A percentile compares a stretch with the other conserved stretches of the same genome.
These are phyloP conservation scores for Hymenoscyphus salicellus DNA, from an alignment of 2,329 filamentous ascomycete species.

Conservation along the genomic window DNA sequence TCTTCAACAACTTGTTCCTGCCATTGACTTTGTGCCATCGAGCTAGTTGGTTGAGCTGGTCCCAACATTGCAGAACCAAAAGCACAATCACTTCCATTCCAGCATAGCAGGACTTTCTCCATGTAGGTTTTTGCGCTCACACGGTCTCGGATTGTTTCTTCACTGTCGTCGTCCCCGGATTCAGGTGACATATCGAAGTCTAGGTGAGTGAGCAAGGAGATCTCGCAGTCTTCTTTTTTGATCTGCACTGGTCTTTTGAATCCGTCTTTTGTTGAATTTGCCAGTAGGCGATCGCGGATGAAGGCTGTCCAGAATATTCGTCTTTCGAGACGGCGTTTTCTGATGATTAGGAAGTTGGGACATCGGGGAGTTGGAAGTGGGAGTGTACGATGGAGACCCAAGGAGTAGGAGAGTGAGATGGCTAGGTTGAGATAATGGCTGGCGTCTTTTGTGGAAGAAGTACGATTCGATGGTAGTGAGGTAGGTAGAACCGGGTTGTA, in stretches of 20 bases:
- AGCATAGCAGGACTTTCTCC: constrained; percentile 5
- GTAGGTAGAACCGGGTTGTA: background rate
- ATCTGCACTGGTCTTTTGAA: constrained; percentile 4
- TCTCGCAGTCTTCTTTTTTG: constrained; percentile 9
- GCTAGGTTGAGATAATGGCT: constrained; percentile 11
- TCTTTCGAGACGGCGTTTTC: constrained; percentile 5
- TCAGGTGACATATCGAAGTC: constrained; percentile 7
- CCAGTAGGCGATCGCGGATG: constrained; percentile 7
- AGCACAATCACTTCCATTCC: constrained; percentile 1
- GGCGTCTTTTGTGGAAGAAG: background rate
- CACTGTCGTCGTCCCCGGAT: constrained; percentile 3
- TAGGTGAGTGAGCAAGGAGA: background rate
- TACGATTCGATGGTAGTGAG: background rate
- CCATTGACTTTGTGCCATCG: background rate
- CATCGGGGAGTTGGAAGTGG: background rate
- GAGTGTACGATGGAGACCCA: constrained; percentile 4
- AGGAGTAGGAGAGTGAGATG: constrained; percentile 10
- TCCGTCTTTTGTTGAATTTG: background rate
- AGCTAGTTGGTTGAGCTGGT: too few relatives aligned
- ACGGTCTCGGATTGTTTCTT: background rate
- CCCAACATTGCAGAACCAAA: background rate
- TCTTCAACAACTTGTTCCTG: background rate
- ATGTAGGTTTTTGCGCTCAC: constrained; percentile 4
- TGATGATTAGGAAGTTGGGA: background rate
- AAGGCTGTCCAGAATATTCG: constrained; percentile 12